Evolutionary conservation across 495 filamentous ascomycete genomes (phyloP).

Genomic region (Neurospora africana): DNA sequence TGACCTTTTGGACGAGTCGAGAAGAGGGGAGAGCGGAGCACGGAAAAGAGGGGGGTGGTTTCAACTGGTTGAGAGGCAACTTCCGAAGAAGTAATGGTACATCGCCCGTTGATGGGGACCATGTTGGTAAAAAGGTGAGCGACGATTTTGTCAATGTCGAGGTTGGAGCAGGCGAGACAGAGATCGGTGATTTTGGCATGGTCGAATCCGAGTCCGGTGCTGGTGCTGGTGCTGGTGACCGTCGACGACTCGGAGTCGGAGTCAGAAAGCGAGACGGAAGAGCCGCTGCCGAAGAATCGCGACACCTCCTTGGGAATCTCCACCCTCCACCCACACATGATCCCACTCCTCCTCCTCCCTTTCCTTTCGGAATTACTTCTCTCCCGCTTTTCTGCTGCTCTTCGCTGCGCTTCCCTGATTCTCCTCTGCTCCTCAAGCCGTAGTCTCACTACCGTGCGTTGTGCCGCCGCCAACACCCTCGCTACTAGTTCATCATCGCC

Average conservation of each 20-base stretch:
- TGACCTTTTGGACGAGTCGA: constrained; percentile 2
- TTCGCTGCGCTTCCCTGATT: not conserved
- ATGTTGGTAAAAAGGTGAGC: constrained; percentile 4
- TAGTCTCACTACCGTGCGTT: not conserved
- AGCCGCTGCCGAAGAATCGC: not conserved
- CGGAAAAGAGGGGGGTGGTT: not conserved
- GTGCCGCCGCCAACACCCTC: not conserved
- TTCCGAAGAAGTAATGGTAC: not conserved
- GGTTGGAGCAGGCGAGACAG: constrained; percentile 10
- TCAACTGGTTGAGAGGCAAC: not conserved
- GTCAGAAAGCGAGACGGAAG: not conserved
- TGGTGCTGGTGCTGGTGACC: not conserved
- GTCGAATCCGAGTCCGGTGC: not conserved
- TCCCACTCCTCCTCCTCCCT: not conserved
- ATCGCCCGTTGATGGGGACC: constrained; percentile 3
- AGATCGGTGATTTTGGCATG: constrained; percentile 8
- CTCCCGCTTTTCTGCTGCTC: not conserved
- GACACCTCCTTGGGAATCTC: not conserved
- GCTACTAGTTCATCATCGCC: not conserved
- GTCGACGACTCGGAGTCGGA: not conserved
- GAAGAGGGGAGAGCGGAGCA: not conserved
- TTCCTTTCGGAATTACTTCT: not conserved
- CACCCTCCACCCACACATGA: not conserved
- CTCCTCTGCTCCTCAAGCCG: not conserved
- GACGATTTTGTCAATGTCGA: constrained; percentile 11